phyloP scores from a whole-genome alignment of 371 early-diverging fungal species.

The Syncephalis fuscata region DNA sequence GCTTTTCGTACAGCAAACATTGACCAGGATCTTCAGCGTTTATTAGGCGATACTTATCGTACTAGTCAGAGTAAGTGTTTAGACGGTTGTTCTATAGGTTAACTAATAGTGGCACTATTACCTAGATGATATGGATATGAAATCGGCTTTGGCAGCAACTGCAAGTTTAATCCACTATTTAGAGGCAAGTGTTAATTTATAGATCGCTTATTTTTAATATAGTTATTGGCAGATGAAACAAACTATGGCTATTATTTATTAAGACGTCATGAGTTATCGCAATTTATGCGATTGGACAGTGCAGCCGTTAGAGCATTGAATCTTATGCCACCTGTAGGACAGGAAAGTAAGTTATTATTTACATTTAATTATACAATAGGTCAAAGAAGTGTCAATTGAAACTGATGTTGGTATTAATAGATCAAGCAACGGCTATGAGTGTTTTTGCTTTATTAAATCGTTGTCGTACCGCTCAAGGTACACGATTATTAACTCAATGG shows the following conservation, averaged over 20 bases:
- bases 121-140: conserved; percentile 66
- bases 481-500: conserved; percentile 80
- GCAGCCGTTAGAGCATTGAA: conserved; percentile 81
- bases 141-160: conserved; percentile 54
- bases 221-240: conserved; percentile 53
- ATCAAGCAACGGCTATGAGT: conserved; percentile 61
- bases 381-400: not conserved
- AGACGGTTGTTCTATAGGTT: not conserved
- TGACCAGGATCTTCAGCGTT: conserved; percentile 70
- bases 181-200: conserved; percentile 16
- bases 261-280: conserved; percentile 55
- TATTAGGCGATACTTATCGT: conserved; percentile 48
- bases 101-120: not conserved
- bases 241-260: conserved; percentile 59
- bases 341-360: conserved; percentile 29
- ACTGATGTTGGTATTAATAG: conserved; percentile 8
- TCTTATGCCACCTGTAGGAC: conserved; percentile 40
- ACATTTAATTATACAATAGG: conserved; percentile 10
- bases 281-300: conserved; percentile 85
- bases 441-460: conserved; percentile 69
- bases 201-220: not conserved
- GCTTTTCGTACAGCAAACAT: conserved; percentile 56
- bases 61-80: conserved; percentile 39
- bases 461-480: conserved; percentile 84
- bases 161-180: conserved; percentile 69